Evolutionary conservation across 192 early-diverging fungal species (phyloP), one percentile per base, ranked within the genome.

Genomic region (Linderina pennispora): DNA sequence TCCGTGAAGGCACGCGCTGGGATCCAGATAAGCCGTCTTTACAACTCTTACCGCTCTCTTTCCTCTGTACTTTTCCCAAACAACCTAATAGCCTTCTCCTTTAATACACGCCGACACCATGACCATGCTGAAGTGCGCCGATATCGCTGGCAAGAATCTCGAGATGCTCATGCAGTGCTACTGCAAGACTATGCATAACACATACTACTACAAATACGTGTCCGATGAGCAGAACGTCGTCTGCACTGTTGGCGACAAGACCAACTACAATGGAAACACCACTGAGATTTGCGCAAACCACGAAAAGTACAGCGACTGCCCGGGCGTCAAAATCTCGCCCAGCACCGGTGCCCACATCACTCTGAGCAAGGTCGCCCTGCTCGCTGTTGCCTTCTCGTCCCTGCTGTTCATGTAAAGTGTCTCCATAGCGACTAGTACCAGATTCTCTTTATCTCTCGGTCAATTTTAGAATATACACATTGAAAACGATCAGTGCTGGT

Each of bases 151-250:
- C 10, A 47, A 51, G 44, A 59, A 70, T 39, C 66, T 54, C 13
- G 17, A 21, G 4, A 40, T 70, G 21, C 36, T 70, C 26, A 56
- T 70, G 37, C 66, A 70, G 40, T 70, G 66, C 50, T 70, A 54
- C 52, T 70, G 66, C 55, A 53, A 70, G 42, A 70, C 66, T 8
- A 45, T 37, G 18, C 62, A 62, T 47, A 62, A 58, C 47, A 70
- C 66, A 21, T 55, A 62, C 47, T 62, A 62, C 34, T 50, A 46
- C 43, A 47, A 62, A 32, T 43, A 43, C 25, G 56, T 45, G n/a
- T 28, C 41, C 1, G 34, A 28, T 19, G 37, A 58, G 2, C 48
- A 62, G 34, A 35, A 36, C 20, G 51, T 70, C 5, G 48, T 62
- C 11, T 70, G 66, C 48, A 70, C 66, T 11, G 53, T 59, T 33